These are phyloP conservation scores for Pseudogymnoascus sp. DNA, from an alignment of 2,329 filamentous ascomycete species.

Conservation along the genomic window DNA sequence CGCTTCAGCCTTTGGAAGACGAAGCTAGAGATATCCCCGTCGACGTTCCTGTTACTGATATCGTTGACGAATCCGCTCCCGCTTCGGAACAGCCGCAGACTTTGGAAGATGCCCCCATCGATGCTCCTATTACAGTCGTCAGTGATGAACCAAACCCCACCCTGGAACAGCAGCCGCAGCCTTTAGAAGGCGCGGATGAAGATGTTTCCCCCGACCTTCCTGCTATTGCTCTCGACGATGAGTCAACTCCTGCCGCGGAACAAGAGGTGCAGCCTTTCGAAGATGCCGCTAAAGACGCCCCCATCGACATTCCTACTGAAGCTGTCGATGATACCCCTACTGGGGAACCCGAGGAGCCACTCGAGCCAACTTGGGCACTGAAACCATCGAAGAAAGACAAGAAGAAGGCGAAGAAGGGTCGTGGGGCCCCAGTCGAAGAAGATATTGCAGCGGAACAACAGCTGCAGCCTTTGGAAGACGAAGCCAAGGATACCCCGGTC, in stretches of 20 bases:
- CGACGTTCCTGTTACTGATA: not conserved
- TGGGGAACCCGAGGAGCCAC: not conserved
- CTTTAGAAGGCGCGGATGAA: not conserved
- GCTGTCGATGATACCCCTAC: not conserved
- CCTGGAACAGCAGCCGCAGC: slow-evolving; percentile 9
- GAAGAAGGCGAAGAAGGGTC: slow-evolving; percentile 24
- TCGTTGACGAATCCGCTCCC: not conserved
- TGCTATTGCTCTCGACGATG: not conserved
- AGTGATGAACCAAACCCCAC: too few species aligned
- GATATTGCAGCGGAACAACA: not conserved
- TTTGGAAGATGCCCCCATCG: not conserved
- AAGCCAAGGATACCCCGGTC: not conserved
- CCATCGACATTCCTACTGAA: slow-evolving; percentile 1
- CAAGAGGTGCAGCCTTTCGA: not conserved
- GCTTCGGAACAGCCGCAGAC: slow-evolving; percentile 14
- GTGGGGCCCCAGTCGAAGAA: not conserved
- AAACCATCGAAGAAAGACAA: slow-evolving; percentile 31
- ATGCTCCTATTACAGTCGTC: not conserved
- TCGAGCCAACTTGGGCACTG: not conserved
- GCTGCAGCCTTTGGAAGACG: not conserved
- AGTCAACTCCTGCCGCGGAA: not conserved
- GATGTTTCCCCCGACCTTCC: not conserved
- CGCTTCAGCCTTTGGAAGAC: not conserved
- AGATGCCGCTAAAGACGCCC: not conserved
- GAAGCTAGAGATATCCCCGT: not conserved